A percentile compares a stretch with the other conserved stretches of the same genome.
phyloP scores from a whole-genome alignment of 805 yeast genomes.

The Lachancea sp. region DNA sequence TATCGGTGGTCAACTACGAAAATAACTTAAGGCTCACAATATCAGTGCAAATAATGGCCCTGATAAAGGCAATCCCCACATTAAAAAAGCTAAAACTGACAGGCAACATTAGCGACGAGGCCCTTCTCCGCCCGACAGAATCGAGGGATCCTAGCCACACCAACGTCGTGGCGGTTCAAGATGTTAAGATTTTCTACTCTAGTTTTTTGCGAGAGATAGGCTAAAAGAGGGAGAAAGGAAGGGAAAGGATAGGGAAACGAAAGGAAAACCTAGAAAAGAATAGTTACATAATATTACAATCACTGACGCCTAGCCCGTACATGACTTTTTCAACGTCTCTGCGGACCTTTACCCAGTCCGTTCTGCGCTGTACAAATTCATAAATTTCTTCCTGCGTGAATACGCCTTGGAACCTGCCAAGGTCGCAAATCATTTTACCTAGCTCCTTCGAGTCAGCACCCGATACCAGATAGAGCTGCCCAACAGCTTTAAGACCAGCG shows the following conservation, averaged over 20 bases:
- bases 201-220: slow-evolving; percentile 23
- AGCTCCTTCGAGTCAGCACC: slow-evolving; percentile 66
- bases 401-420: slow-evolving; percentile 80
- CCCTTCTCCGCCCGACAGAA: slow-evolving; percentile 26
- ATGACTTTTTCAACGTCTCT: slow-evolving; percentile 87
- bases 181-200: slow-evolving; percentile 33
- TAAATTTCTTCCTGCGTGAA: slow-evolving; percentile 91
- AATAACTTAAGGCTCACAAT: slow-evolving; percentile 28
- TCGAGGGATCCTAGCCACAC: slow-evolving; percentile 25
- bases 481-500: slow-evolving; percentile 75
- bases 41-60: slow-evolving; percentile 29
- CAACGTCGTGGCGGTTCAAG: slow-evolving; percentile 25
- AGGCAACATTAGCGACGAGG: slow-evolving; percentile 33
- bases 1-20: slow-evolving; percentile 28
- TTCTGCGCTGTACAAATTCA: slow-evolving; percentile 79
- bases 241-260: too few species aligned
- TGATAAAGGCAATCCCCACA: slow-evolving; percentile 30
- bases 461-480: slow-evolving; percentile 71
- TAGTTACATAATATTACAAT: slow-evolving; percentile 53
- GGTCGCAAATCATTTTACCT: slow-evolving; percentile 76
- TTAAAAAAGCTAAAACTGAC: slow-evolving; percentile 25
- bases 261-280: not conserved
- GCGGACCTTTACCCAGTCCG: slow-evolving; percentile 77
- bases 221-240: too few species aligned
- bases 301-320: slow-evolving; percentile 82